phyloP scores from a whole-genome alignment of 768 basidiomycete species.

The Auricularia sp. region DNA sequence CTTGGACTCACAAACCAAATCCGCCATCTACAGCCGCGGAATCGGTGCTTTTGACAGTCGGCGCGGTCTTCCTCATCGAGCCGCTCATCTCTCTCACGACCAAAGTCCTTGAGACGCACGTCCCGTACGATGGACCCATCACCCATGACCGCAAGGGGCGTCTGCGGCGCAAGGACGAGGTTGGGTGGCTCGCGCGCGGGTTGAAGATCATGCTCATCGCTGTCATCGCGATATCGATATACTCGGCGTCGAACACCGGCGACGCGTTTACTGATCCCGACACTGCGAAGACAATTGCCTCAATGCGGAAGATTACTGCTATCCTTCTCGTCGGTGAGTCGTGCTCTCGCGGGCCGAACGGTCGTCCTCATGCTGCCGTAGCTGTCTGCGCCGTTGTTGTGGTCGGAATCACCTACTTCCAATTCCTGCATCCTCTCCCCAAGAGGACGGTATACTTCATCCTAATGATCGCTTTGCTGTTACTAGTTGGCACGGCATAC shows the following conservation, averaged over 20 bases:
- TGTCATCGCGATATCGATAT: background rate
- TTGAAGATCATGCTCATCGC: background rate
- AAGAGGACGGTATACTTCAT: background rate
- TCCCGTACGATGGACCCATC: background rate
- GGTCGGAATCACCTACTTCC: background rate
- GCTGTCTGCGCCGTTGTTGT: background rate
- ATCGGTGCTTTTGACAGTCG: background rate
- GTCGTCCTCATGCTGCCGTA: background rate
- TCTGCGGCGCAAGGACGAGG: background rate
- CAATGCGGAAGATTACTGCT: background rate
- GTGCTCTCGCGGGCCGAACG: background rate
- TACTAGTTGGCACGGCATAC: background rate
- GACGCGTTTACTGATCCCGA: background rate
- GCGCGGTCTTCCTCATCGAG: background rate
- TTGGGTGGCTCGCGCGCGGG: background rate
- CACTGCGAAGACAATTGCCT: background rate
- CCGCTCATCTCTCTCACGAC: background rate
- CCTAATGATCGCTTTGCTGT: background rate
- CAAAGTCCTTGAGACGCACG: background rate
- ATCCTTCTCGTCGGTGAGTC: background rate
- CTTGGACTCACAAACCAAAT: too few relatives aligned
- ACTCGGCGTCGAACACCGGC: background rate
- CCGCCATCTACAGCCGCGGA: background rate
- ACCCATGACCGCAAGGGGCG: background rate
- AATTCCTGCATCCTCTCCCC: background rate